A percentile compares a stretch with the other conserved stretches of the same genome.
Evolutionary conservation across 176 grass and related monocot species (phyloP).

Genomic region (Eleusine coracana): DNA sequence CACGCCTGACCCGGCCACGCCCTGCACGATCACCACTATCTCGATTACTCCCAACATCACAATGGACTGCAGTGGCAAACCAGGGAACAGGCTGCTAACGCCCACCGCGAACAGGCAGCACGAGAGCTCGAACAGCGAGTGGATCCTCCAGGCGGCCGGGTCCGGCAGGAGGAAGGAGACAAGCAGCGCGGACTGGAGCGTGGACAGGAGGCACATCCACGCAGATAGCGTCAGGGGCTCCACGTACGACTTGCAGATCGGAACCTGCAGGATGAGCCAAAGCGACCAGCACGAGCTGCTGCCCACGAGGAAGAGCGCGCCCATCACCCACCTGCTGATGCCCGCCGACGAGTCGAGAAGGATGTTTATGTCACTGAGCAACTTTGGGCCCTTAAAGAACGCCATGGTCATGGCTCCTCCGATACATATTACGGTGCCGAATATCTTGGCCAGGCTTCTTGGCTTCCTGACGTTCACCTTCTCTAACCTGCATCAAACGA

Average conservation of each 20-base stretch:
- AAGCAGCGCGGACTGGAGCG: conserved; percentile 47
- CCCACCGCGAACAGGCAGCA: conserved; percentile 54
- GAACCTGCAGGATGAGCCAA: conserved; percentile 81
- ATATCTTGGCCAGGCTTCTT: conserved; percentile 66
- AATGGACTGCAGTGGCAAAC: not conserved
- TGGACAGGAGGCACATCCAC: conserved; percentile 73
- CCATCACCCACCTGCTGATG: conserved; percentile 42
- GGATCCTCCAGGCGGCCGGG: conserved; percentile 49
- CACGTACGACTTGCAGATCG: conserved; percentile 66
- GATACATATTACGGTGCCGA: conserved; percentile 61
- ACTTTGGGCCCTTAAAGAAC: conserved; percentile 67
- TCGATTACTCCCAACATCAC: not conserved
- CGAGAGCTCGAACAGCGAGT: conserved; percentile 47
- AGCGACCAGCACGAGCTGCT: conserved; percentile 70
- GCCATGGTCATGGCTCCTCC: conserved; percentile 65
- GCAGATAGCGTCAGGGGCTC: conserved; percentile 65
- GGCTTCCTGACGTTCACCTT: conserved; percentile 40
- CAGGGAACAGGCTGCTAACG: not conserved
- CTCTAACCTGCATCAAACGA: conserved; percentile 44
- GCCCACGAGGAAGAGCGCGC: conserved; percentile 51
- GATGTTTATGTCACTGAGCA: conserved; percentile 31
- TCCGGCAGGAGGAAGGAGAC: conserved; percentile 44
- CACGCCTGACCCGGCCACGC: conserved; percentile 61
- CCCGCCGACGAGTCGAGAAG: not conserved
- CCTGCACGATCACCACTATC: conserved; percentile 23